These are phyloP conservation scores for Zelopaecilomyces penicillatus DNA, from an alignment of 2,329 filamentous ascomycete species.

Conservation along the genomic window DNA sequence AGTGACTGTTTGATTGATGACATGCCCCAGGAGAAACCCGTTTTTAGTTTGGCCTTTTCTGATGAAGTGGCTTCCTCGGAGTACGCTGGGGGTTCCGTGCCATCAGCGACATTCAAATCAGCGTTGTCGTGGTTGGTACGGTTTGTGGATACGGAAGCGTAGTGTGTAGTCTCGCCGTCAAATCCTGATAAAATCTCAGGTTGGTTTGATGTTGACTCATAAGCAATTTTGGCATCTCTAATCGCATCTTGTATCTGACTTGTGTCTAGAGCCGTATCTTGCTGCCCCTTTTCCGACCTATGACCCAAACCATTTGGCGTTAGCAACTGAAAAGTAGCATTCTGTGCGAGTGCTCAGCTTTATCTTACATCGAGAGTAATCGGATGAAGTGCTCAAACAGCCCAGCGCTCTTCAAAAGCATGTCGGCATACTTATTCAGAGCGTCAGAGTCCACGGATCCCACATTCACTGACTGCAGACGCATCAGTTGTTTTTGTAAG, in stretches of 20 bases:
- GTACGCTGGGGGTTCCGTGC: slow-evolving; percentile 17
- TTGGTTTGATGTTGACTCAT: slow-evolving; percentile 10
- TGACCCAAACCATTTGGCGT: too few relatives aligned
- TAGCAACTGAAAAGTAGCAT: too few relatives aligned
- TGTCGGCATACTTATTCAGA: slow-evolving; percentile 5
- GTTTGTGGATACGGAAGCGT: too few relatives aligned
- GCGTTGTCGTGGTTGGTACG: slow-evolving; percentile 3
- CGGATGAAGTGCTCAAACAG: too few relatives aligned
- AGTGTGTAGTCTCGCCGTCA: too few relatives aligned
- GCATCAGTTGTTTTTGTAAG: slow-evolving; percentile 26
- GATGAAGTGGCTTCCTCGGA: slow-evolving; percentile 10
- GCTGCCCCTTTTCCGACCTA: slow-evolving; percentile 9
- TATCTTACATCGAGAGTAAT: too few relatives aligned
- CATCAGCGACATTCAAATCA: neutral
- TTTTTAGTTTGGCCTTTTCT: slow-evolving; percentile 1
- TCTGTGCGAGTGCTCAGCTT: too few relatives aligned
- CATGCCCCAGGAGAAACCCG: slow-evolving; percentile 13
- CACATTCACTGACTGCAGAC: slow-evolving; percentile 19
- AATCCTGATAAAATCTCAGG: slow-evolving; percentile 7
- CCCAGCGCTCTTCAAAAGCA: too few relatives aligned
- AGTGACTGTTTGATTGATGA: slow-evolving; percentile 26
- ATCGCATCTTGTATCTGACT: slow-evolving; percentile 12
- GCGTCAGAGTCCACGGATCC: slow-evolving; percentile 17
- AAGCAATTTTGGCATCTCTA: slow-evolving; percentile 13
- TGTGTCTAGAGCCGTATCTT: slow-evolving; percentile 16